Conservation (phyloP, 2,329 filamentous ascomycete genomes). For the Curvularia sp. region DNA sequence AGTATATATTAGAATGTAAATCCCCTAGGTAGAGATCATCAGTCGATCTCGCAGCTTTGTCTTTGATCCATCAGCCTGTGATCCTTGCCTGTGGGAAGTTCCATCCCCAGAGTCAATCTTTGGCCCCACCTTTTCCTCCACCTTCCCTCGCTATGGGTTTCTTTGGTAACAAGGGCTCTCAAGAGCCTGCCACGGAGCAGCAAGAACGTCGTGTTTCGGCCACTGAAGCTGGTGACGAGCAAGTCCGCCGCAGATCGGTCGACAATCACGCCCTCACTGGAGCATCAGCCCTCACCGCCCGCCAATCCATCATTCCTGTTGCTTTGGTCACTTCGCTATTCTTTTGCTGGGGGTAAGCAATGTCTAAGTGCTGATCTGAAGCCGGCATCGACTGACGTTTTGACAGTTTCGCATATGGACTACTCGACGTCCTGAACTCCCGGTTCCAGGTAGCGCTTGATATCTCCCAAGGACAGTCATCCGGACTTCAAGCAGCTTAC, state of each 20-base stretch:
- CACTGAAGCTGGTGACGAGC: conserved; percentile 41
- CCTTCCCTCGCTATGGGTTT: conserved; percentile 31
- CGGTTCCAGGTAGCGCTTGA: conserved; percentile 54
- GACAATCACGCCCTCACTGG: conserved; percentile 48
- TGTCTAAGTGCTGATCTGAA: neutral
- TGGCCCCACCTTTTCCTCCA: neutral
- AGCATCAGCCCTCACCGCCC: conserved; percentile 52
- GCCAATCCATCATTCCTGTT: conserved; percentile 59
- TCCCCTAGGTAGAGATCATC: conserved; percentile 13
- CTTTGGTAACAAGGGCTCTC: conserved; percentile 36
- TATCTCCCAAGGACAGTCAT: conserved; percentile 62
- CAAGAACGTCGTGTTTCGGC: conserved; percentile 48
- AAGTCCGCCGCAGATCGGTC: conserved; percentile 44
- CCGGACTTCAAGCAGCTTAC: conserved; percentile 69
- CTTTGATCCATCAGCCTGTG: conserved; percentile 27
- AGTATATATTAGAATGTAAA: conserved; percentile 32
- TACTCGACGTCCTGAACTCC: conserved; percentile 56
- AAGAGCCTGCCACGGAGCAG: conserved; percentile 47
- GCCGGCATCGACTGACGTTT: neutral
- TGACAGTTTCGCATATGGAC: conserved; percentile 52
- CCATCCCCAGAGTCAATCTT: conserved; percentile 4
- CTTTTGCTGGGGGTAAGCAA: conserved; percentile 58
- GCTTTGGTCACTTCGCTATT: conserved; percentile 57
- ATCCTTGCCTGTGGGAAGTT: conserved; percentile 11
- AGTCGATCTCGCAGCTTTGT: conserved; percentile 26